These are phyloP conservation scores for Taiozyma sp. DNA, from an alignment of 1,139 yeast genomes.

Conservation along the genomic window DNA sequence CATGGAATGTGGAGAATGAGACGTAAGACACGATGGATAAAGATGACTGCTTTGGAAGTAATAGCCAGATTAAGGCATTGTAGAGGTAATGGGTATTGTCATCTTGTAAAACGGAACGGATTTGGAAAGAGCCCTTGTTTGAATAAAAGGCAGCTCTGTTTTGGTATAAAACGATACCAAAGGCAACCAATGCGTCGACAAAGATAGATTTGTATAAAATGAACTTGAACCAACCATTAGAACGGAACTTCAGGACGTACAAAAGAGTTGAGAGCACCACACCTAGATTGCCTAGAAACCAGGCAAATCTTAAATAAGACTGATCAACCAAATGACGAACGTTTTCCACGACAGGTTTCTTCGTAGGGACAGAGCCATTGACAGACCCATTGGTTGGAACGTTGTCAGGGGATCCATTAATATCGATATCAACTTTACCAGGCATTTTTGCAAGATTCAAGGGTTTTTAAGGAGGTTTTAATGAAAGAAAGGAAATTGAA, in stretches of 20 bases:
- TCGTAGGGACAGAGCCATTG: not conserved
- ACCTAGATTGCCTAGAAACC: slow-evolving; percentile 57
- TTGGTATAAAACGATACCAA: slow-evolving; percentile 72
- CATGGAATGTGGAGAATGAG: slow-evolving; percentile 69
- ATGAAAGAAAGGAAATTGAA: not conserved
- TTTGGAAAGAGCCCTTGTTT: slow-evolving; percentile 13
- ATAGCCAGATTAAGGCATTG: slow-evolving; percentile 53
- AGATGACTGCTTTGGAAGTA: slow-evolving; percentile 46
- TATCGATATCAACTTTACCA: not conserved
- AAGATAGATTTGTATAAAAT: slow-evolving; percentile 58
- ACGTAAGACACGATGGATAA: slow-evolving; percentile 61
- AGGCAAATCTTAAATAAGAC: slow-evolving; percentile 27
- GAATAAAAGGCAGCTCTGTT: slow-evolving; percentile 9
- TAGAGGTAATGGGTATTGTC: slow-evolving; percentile 65
- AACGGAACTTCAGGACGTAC: slow-evolving; percentile 45
- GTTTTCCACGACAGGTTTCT: not conserved
- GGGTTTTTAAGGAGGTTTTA: not conserved
- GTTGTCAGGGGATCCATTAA: not conserved
- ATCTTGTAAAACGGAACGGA: slow-evolving; percentile 39
- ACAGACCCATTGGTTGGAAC: not conserved
- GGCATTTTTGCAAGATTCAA: not conserved
- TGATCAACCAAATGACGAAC: slow-evolving; percentile 14
- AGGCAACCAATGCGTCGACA: slow-evolving; percentile 63
- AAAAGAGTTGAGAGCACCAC: slow-evolving; percentile 52
- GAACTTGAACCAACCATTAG: slow-evolving; percentile 29